Percentiles rank a stretch among this genome's conserved stretches.
These are phyloP conservation scores for Debaryomycetaceae sp. DNA, from an alignment of 1,139 yeast genomes.

Conservation along the genomic window DNA sequence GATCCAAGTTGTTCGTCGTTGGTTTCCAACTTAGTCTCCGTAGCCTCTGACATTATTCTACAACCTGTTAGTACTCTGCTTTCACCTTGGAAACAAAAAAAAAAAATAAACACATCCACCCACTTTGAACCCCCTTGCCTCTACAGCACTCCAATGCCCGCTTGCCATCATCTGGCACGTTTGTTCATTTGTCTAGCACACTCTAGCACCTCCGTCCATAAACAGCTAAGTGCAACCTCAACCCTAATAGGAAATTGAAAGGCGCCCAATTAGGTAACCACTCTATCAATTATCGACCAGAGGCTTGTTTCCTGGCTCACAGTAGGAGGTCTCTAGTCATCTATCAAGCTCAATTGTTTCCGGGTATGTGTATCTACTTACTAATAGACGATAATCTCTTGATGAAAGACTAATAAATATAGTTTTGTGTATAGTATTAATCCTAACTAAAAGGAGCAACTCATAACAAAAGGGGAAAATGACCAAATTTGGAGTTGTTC, in stretches of 20 bases:
- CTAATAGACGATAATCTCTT: conserved; percentile 1
- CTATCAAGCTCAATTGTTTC: not conserved
- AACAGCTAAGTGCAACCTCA: conserved; percentile 18
- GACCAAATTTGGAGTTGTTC: conserved; percentile 11
- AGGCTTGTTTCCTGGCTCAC: not conserved
- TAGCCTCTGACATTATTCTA: conserved; percentile 35
- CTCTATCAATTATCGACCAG: conserved; percentile 7
- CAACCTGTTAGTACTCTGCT: conserved; percentile 13
- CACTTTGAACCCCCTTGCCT: not conserved
- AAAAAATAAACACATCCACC: conserved; percentile 2
- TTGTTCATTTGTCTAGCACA: not conserved
- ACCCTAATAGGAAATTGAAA: conserved; percentile 23
- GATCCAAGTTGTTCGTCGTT: conserved; percentile 30
- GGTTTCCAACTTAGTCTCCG: conserved; percentile 38
- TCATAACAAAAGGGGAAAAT: conserved; percentile 11
- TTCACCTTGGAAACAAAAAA: not conserved
- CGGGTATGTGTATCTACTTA: conserved; percentile 1
- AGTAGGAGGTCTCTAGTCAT: not conserved
- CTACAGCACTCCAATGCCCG: not conserved
- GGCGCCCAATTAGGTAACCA: conserved; percentile 26
- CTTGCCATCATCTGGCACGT: not conserved
- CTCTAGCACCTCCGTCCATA: not conserved
- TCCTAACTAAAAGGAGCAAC: conserved; percentile 8
- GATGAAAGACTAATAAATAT: conserved; percentile 1
- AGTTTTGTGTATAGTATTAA: not conserved